phyloP scores from a whole-genome alignment of 169 alveolate genomes.

The Miamiensis avidus region DNA sequence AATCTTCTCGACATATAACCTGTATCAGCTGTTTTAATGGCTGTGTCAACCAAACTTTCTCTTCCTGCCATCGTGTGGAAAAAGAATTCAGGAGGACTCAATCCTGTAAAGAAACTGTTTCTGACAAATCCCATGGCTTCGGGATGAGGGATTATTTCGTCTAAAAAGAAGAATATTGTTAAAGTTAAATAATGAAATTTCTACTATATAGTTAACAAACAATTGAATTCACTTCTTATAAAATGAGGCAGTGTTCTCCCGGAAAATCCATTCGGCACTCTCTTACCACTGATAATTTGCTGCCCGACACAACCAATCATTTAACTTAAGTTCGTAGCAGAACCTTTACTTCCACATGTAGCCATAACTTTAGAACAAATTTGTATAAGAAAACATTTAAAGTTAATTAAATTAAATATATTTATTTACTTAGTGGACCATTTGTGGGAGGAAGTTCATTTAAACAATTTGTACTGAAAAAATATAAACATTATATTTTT shows the following conservation, averaged over 20 bases:
- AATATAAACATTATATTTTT: too few relatives aligned
- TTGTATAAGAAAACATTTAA: too few relatives aligned
- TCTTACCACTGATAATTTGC: slow-evolving; percentile 94
- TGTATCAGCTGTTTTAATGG: slow-evolving; percentile 99
- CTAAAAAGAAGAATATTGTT: neutral
- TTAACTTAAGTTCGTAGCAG: slow-evolving; percentile 95
- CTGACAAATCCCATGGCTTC: slow-evolving; percentile 98
- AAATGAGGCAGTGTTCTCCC: slow-evolving; percentile 98
- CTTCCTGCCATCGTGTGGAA: slow-evolving; percentile 99
- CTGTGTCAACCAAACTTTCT: slow-evolving; percentile 99
- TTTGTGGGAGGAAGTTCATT: slow-evolving; percentile 89
- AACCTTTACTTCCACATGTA: slow-evolving; percentile 99
- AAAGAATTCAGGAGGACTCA: slow-evolving; percentile 97
- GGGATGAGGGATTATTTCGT: slow-evolving; percentile 74
- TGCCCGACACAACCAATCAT: slow-evolving; percentile 99
- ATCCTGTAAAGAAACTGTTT: slow-evolving; percentile 94
- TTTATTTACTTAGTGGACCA: slow-evolving; percentile 25
- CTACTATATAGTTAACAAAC: neutral
- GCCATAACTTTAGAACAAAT: slow-evolving; percentile 92
- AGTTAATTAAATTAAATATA: too few relatives aligned
- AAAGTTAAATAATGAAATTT: too few relatives aligned
- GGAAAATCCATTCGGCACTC: slow-evolving; percentile 97
- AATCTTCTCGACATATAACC: slow-evolving; percentile 99
- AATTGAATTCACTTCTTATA: slow-evolving; percentile 45
- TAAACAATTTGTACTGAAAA: slow-evolving; percentile 75